These are phyloP conservation scores for Cutaneotrichosporon dermatis DNA, from an alignment of 1,284 basidiomycete genomes.

Conservation along the genomic window DNA sequence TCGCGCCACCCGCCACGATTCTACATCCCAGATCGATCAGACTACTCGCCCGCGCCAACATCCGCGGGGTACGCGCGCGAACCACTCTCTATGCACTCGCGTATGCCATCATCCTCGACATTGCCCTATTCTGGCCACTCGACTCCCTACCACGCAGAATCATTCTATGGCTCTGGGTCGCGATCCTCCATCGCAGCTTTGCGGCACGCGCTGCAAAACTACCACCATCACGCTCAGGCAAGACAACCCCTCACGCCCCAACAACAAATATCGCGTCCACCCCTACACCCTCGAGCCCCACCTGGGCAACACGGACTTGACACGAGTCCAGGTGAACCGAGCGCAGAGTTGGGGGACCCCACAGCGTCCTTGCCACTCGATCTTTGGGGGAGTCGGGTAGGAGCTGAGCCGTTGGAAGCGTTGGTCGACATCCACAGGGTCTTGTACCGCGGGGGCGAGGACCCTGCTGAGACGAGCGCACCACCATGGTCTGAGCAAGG, in stretches of 20 bases:
- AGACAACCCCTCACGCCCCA: conserved; percentile 2
- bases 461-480: conserved; percentile 10
- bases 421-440: conserved; percentile 43
- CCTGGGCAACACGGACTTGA: background rate
- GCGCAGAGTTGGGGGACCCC: background rate
- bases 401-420: conserved; percentile 32
- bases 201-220: conserved; percentile 21
- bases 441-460: conserved; percentile 38
- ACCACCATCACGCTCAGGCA: conserved; percentile 11
- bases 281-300: background rate
- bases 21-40: conserved; percentile 22
- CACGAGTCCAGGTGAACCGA: conserved; percentile 1
- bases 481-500: conserved; percentile 29
- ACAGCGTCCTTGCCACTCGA: conserved; percentile 1
- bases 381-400: conserved; percentile 4
- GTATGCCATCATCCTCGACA: conserved; percentile 9
- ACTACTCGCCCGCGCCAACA: conserved; percentile 13
- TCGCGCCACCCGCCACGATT: conserved; percentile 23
- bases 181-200: conserved; percentile 19
- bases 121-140: conserved; percentile 10
- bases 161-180: conserved; percentile 13
- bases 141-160: conserved; percentile 12
- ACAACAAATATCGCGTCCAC: background rate
- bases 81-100: conserved; percentile 17
- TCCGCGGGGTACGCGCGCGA: conserved; percentile 7